Evolutionary conservation across 2,329 filamentous ascomycete genomes (phyloP).

Genomic region (Stagonosporopsis cucurbitacearum): DNA sequence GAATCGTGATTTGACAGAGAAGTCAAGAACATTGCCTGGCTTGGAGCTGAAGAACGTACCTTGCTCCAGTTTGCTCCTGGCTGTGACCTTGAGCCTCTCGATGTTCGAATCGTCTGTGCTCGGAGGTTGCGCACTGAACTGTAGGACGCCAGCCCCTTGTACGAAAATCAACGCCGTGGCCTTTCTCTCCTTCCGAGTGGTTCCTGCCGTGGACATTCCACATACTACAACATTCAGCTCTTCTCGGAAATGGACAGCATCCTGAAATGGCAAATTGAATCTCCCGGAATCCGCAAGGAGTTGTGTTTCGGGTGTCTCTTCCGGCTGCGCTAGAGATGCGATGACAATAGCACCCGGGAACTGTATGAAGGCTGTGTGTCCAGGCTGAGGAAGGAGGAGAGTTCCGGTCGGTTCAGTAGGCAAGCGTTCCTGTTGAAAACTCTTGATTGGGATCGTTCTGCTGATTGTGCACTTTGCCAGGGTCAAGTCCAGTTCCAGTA

Average conservation of each 20-base stretch:
- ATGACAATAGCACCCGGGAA: slow-evolving; percentile 81
- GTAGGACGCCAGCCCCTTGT: slow-evolving; percentile 64
- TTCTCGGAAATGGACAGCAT: slow-evolving; percentile 78
- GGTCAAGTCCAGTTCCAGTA: slow-evolving; percentile 74
- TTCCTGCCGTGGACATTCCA: slow-evolving; percentile 57
- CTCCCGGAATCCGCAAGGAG: slow-evolving; percentile 58
- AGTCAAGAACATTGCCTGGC: slow-evolving; percentile 85
- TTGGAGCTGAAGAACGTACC: slow-evolving; percentile 90
- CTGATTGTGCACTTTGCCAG: slow-evolving; percentile 62
- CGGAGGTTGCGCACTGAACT: slow-evolving; percentile 61
- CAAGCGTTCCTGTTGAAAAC: slow-evolving; percentile 53
- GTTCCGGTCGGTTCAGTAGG: slow-evolving; percentile 46
- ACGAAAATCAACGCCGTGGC: slow-evolving; percentile 61
- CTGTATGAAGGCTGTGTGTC: slow-evolving; percentile 79
- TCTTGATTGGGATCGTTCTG: slow-evolving; percentile 70
- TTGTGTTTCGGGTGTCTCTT: slow-evolving; percentile 77
- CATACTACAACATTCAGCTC: slow-evolving; percentile 58
- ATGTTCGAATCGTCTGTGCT: slow-evolving; percentile 60
- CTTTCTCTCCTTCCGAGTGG: slow-evolving; percentile 45
- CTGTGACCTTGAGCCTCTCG: slow-evolving; percentile 66
- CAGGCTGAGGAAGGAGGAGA: slow-evolving; percentile 79
- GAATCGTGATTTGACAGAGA: slow-evolving; percentile 71
- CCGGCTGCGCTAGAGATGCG: slow-evolving; percentile 71
- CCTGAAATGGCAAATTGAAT: slow-evolving; percentile 71
- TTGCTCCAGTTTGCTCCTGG: slow-evolving; percentile 90